Conservation (phyloP, 2,329 filamentous ascomycete species). For the Escovopsis sp. region DNA sequence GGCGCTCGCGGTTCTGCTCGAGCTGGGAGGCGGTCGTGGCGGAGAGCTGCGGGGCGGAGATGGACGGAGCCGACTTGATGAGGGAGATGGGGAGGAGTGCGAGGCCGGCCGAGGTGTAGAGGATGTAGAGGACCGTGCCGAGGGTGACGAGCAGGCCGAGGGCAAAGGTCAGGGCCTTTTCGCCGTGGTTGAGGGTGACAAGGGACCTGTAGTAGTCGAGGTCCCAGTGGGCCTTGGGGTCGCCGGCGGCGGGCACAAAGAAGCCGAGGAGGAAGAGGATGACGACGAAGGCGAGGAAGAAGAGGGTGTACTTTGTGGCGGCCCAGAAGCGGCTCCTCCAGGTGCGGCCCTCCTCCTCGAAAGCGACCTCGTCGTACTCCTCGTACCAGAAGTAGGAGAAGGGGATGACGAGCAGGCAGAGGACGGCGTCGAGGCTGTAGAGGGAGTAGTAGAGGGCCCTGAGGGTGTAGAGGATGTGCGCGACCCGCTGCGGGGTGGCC, state of each 20-base stretch:
- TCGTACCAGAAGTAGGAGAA: conserved; percentile 99
- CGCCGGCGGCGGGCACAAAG: conserved; percentile 71
- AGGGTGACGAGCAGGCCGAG: conserved; percentile 78
- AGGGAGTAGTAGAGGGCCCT: conserved; percentile 85
- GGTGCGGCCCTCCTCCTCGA: conserved; percentile 67
- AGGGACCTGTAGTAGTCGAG: conserved; percentile 85
- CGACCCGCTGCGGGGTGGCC: conserved; percentile 71
- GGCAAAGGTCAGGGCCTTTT: conserved; percentile 81
- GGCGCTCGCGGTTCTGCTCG: conserved; percentile 77
- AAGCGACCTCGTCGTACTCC: conserved; percentile 85
- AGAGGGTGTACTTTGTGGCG: conserved; percentile 82
- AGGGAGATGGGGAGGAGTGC: conserved; percentile 79
- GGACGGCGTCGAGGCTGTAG: conserved; percentile 78
- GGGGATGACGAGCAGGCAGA: conserved; percentile 80
- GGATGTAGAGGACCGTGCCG: conserved; percentile 69
- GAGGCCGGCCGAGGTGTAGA: conserved; percentile 82
- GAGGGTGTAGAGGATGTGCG: conserved; percentile 64
- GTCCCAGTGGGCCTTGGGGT: conserved; percentile 51
- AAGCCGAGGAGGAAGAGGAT: conserved; percentile 85
- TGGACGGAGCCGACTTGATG: conserved; percentile 79
- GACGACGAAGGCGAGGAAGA: conserved; percentile 65
- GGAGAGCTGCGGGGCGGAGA: conserved; percentile 67
- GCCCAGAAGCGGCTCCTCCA: conserved; percentile 58
- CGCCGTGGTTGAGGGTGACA: conserved; percentile 65
- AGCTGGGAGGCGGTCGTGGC: conserved; percentile 68